Conservation (phyloP, 2,329 filamentous ascomycete species). For the Talaromyces sp. region DNA sequence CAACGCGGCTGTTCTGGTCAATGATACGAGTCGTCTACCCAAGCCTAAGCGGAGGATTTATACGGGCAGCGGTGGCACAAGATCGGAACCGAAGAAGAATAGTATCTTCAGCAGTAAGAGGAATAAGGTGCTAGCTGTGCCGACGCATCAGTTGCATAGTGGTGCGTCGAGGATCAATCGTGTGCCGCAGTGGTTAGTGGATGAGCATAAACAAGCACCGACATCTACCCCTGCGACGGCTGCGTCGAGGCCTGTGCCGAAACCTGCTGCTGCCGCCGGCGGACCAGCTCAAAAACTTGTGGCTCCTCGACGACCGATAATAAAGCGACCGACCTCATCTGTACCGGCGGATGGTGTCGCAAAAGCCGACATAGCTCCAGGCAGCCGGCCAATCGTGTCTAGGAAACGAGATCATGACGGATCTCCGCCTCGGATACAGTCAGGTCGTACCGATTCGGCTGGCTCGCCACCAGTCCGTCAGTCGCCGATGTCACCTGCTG, state of each 20-base stretch:
- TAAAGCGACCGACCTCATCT: background rate
- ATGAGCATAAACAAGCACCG: conserved; percentile 35
- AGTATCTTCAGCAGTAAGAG: conserved; percentile 36
- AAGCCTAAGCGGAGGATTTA: conserved; percentile 9
- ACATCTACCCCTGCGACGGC: conserved; percentile 19
- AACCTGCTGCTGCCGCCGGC: background rate
- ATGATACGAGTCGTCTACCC: conserved; percentile 6
- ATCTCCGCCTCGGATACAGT: background rate
- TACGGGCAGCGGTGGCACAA: conserved; percentile 17
- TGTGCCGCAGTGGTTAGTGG: conserved; percentile 41
- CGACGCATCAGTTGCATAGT: conserved; percentile 41
- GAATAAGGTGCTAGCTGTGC: conserved; percentile 35
- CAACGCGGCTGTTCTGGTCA: conserved; percentile 37
- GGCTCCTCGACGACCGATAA: background rate
- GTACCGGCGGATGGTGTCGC: background rate
- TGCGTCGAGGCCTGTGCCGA: background rate
- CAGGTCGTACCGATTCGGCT: background rate
- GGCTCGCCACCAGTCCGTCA: background rate
- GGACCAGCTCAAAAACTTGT: background rate
- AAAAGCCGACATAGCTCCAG: background rate
- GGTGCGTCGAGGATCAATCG: conserved; percentile 36
- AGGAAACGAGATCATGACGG: background rate
- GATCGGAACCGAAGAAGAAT: conserved; percentile 29
- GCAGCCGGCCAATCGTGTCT: conserved; percentile 4
- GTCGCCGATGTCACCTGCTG: background rate